A percentile compares a stretch with the other conserved stretches of the same genome.
These are phyloP conservation scores for Mortierella sp. DNA, from an alignment of 371 early-diverging fungal genomes.

Conservation along the genomic window DNA sequence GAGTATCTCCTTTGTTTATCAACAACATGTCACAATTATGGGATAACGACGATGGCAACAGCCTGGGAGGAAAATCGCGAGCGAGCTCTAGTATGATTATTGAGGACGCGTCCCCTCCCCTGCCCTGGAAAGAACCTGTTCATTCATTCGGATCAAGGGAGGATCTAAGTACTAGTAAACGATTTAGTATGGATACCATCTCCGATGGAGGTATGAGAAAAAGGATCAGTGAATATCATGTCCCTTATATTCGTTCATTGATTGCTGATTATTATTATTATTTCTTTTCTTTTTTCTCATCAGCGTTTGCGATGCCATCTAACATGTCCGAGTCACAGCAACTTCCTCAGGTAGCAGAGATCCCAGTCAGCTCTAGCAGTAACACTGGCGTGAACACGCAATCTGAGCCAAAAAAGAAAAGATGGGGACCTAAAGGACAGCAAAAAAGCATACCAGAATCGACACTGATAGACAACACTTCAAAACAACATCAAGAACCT, in stretches of 20 bases:
- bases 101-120: constrained; percentile 42
- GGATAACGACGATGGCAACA: constrained; percentile 4
- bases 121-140: constrained; percentile 34
- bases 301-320: constrained; percentile 43
- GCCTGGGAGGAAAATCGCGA: background rate
- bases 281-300: background rate
- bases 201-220: constrained; percentile 41
- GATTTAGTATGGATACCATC: constrained; percentile 46
- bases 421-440: constrained; percentile 37
- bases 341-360: constrained; percentile 7
- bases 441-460: constrained; percentile 12
- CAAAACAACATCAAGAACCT: background rate
- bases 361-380: background rate
- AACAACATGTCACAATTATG: constrained; percentile 27
- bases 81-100: constrained; percentile 28
- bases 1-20: constrained; percentile 10
- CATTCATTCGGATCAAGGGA: constrained; percentile 8
- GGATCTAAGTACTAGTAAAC: constrained; percentile 22
- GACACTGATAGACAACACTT: background rate
- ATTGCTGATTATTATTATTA: background rate
- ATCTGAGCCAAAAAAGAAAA: constrained; percentile 25
- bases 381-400: background rate
- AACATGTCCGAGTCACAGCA: constrained; percentile 20
- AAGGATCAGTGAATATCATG: background rate
- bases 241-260: background rate